Percentiles rank a stretch among this genome's conserved stretches.
phyloP scores from a whole-genome alignment of 768 basidiomycete genomes.

The Kwoniella shandongensis region DNA sequence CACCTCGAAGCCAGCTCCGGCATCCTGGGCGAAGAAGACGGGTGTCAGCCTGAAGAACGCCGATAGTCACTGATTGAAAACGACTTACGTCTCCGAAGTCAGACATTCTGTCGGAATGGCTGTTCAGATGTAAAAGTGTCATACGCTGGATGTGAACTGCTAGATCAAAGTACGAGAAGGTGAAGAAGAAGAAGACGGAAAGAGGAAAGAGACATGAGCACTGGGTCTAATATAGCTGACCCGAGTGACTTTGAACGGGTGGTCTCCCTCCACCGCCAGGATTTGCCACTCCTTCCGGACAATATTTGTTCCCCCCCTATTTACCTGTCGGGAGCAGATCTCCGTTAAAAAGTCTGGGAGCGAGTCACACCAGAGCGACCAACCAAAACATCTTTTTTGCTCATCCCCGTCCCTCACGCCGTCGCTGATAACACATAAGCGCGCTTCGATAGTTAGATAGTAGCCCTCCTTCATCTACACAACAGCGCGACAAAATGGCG shows the following conservation, averaged over 20 bases:
- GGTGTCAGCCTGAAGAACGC: too few species aligned
- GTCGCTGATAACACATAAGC: background rate
- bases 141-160: slow-evolving; percentile 2
- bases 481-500: background rate
- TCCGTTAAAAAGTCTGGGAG: slow-evolving; percentile 4
- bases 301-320: slow-evolving; percentile 1
- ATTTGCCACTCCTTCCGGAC: background rate
- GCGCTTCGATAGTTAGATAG: background rate
- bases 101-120: slow-evolving; percentile 26
- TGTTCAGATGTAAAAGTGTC: background rate
- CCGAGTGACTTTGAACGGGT: background rate
- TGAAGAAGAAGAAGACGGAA: slow-evolving; percentile 6
- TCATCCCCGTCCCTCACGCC: background rate
- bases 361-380: slow-evolving; percentile 5
- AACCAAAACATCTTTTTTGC: slow-evolving; percentile 10
- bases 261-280: slow-evolving; percentile 22
- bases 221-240: background rate
- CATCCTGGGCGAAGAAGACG: slow-evolving; percentile 14
- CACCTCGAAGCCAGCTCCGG: slow-evolving; percentile 20
- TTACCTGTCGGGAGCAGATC: too few species aligned
- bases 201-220: slow-evolving; percentile 11
- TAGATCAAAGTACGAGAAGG: slow-evolving; percentile 1
- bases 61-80: background rate
- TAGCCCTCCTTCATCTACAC: background rate
- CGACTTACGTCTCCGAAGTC: slow-evolving; percentile 39